Evolutionary conservation across 371 early-diverging fungal species (phyloP), one percentile per base, ranked within the genome.

Genomic region (Apophysomyces variabilis): DNA sequence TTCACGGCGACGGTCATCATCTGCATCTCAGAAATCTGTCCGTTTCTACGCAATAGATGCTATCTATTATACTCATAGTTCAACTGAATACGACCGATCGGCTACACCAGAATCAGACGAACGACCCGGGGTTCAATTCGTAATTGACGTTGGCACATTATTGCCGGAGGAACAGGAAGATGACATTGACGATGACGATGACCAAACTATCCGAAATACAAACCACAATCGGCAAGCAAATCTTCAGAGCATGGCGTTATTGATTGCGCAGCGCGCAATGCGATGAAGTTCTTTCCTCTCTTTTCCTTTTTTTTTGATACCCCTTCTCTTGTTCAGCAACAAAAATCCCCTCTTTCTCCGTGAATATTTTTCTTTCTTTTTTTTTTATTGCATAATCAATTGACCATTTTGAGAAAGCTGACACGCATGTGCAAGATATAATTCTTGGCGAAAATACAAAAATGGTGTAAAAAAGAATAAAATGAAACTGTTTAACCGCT

Each of bases 51-150:
- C 68, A 2, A 61, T 76, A 5, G 77, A 80, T 43, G 66, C 77
- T 1, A 60, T 80, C 1, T 80, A 69, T 54, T 80, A 77, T 63
- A 80, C 80, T 9, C 80, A 80, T 50, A 77, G 77, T 43, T 68
- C 80, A 1, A 36, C 67, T 7, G 80, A 80, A 45, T 80, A 80
- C 43, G 80, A 80, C 61, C 77, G 80, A 18, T 66, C 69, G 11
- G 63, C 77, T 32, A 66, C 71, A 37, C 66, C 70, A 26, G 75
- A 74, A 39, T 54, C 58, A 12, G 38, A 18, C 39, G 73, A 76
- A 26, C 67, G 67, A 4, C 56, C 61, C 1, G 66, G 62, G 38
- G 44, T 63, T 21, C 45, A 57, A 46, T 45, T 58, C 36, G 50
- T 43, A 3, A 47, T 66, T 45, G 37, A 45, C 32, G 21, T 64